Percentiles rank a stretch among this genome's conserved stretches.
phyloP scores from a whole-genome alignment of 73 alveolate genomes.

The Paramecium sexaurelia region DNA sequence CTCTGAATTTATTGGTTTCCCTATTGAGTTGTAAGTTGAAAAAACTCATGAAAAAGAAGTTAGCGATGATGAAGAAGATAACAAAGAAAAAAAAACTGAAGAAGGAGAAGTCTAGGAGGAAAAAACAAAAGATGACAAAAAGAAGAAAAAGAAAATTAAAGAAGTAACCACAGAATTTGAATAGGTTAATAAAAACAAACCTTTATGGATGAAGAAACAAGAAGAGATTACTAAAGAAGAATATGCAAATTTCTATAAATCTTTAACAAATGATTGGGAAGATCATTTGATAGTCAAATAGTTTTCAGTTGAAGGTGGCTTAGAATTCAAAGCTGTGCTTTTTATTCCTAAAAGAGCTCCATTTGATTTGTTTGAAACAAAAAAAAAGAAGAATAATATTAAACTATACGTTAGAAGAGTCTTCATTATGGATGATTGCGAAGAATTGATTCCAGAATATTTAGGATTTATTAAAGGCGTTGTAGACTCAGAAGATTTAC shows the following conservation, averaged over 20 bases:
- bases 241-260: constrained; percentile 98
- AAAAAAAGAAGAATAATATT: constrained; percentile 98
- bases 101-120: constrained; percentile 89
- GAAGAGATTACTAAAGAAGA: constrained; percentile 99
- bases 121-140: constrained; percentile 87
- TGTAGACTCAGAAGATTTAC: constrained; percentile 99
- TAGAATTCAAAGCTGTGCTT: constrained; percentile 98
- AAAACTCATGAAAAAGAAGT: constrained; percentile 98
- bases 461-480: constrained; percentile 98
- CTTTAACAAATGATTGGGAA: constrained; percentile 99
- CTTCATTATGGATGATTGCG: constrained; percentile 99
- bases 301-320: constrained; percentile 99
- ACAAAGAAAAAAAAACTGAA: constrained; percentile 83
- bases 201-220: constrained; percentile 98
- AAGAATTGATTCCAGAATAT: constrained; percentile 99
- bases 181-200: constrained; percentile 99
- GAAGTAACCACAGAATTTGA: constrained; percentile 98
- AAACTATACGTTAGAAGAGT: constrained; percentile 99
- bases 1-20: constrained; percentile 98
- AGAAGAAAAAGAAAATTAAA: constrained; percentile 95
- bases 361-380: constrained; percentile 99
- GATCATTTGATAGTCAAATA: constrained; percentile 99
- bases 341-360: constrained; percentile 99
- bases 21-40: constrained; percentile 96
- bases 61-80: constrained; percentile 97